Evolutionary conservation across 305 asterid species (phyloP).

Genomic region (Striga hermonthica): DNA sequence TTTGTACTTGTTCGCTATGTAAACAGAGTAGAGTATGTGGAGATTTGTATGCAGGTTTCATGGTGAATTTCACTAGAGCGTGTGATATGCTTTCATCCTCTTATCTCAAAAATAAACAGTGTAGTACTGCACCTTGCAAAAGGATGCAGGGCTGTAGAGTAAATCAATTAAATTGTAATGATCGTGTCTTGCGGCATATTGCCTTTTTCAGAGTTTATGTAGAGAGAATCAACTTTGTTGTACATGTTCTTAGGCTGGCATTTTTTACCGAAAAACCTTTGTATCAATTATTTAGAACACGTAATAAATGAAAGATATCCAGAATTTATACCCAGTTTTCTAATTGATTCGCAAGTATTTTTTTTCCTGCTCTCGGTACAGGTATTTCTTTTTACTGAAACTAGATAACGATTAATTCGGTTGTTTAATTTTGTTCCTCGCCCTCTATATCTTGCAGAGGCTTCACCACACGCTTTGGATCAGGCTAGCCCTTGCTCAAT

Average conservation of each 20-base stretch:
- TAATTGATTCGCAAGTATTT: conserved; percentile 8
- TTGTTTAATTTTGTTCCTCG: conserved; percentile 21
- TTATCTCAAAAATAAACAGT: neutral
- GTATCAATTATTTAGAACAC: too few species aligned
- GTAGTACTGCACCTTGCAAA: neutral
- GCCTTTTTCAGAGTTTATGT: conserved; percentile 5
- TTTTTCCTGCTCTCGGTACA: neutral
- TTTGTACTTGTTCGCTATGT: neutral
- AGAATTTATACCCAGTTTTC: neutral
- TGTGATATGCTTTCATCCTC: neutral
- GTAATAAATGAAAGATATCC: conserved; percentile 6
- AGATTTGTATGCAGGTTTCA: neutral
- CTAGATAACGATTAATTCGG: conserved; percentile 4
- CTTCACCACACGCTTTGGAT: conserved; percentile 34
- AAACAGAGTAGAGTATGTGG: conserved; percentile 19
- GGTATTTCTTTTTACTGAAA: neutral
- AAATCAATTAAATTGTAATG: neutral
- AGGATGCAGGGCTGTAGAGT: conserved; percentile 1
- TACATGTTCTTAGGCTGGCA: neutral
- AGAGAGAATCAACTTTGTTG: neutral
- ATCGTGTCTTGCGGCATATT: conserved; percentile 4
- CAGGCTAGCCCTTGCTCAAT: conserved; percentile 42
- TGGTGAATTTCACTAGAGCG: neutral
- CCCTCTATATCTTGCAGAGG: conserved; percentile 39
- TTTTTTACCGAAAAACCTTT: too few species aligned